These are phyloP conservation scores for Pythium phragmitis DNA, from an alignment of 352 stramenopile species.

Conservation along the genomic window DNA sequence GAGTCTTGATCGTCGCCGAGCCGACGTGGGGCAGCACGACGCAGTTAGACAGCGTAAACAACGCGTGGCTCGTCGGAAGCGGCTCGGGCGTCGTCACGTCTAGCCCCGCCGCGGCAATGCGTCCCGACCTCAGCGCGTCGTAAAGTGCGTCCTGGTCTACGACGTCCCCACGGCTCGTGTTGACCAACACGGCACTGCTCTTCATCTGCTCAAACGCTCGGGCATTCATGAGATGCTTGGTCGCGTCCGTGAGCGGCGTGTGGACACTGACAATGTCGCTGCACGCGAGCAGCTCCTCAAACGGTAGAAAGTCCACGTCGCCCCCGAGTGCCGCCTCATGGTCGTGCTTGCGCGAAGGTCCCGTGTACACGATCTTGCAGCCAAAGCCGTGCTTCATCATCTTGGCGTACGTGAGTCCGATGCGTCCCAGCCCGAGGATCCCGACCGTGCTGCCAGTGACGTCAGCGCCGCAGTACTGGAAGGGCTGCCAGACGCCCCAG, in stretches of 20 bases:
- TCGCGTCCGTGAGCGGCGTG: constrained; percentile 74
- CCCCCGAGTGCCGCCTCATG: constrained; percentile 34
- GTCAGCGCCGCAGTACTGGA: constrained; percentile 54
- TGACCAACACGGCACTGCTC: constrained; percentile 85
- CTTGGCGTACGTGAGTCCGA: constrained; percentile 79
- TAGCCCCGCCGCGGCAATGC: constrained; percentile 63
- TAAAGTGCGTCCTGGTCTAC: constrained; percentile 85
- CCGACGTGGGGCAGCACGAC: constrained; percentile 54
- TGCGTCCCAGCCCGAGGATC: constrained; percentile 79
- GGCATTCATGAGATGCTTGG: constrained; percentile 66
- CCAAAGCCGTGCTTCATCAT: constrained; percentile 83
- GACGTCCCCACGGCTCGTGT: constrained; percentile 90
- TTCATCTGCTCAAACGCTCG: constrained; percentile 84
- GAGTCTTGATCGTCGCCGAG: constrained; percentile 48
- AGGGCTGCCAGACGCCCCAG: constrained; percentile 60
- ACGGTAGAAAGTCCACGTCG: constrained; percentile 66
- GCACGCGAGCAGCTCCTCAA: constrained; percentile 66
- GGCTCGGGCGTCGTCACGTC: constrained; percentile 91
- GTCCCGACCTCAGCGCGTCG: constrained; percentile 37
- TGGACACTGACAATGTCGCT: constrained; percentile 91
- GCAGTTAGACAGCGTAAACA: constrained; percentile 72
- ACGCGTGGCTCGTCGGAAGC: constrained; percentile 67
- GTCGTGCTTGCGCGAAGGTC: constrained; percentile 60
- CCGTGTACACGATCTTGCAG: constrained; percentile 83
- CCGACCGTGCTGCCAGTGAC: constrained; percentile 56